Evolutionary conservation across 768 basidiomycete genomes (phyloP).

Genomic region (Royoungia palumana): DNA sequence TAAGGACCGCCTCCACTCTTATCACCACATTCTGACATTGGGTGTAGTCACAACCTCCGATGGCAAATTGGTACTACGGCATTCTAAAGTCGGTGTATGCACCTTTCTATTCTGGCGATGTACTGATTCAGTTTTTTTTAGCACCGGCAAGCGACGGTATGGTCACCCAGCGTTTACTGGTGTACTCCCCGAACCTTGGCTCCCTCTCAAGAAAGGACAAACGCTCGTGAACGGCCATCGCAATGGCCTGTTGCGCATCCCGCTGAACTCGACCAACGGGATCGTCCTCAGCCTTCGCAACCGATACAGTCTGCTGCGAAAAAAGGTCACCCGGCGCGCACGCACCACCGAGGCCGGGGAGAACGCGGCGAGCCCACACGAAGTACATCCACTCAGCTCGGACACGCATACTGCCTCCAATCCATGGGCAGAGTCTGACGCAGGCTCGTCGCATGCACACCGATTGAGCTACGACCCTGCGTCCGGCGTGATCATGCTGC

Average conservation of each 20-base stretch:
- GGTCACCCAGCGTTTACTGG: conserved; percentile 96
- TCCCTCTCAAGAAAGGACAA: conserved; percentile 84
- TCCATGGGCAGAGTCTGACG: conserved; percentile 56
- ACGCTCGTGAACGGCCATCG: conserved; percentile 56
- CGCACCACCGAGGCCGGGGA: conserved; percentile 9
- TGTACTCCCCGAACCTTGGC: conserved; percentile 89
- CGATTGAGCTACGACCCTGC: conserved; percentile 82
- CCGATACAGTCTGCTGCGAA: conserved; percentile 54
- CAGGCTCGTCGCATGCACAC: conserved; percentile 37
- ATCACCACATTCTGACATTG: conserved; percentile 5
- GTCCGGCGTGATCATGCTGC: conserved; percentile 85
- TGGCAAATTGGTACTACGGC: conserved; percentile 92
- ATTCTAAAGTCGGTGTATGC: conserved; percentile 70
- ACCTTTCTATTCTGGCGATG: background rate
- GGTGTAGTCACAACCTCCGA: conserved; percentile 86
- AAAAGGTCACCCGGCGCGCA: conserved; percentile 23
- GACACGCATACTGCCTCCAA: conserved; percentile 37
- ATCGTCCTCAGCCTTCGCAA: conserved; percentile 82
- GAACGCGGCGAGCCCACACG: background rate
- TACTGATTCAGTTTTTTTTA: conserved; percentile 27
- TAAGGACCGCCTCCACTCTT: conserved; percentile 32
- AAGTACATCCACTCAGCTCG: conserved; percentile 21
- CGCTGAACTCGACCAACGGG: conserved; percentile 51
- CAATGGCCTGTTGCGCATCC: conserved; percentile 34
- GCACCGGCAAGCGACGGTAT: conserved; percentile 92